Evolutionary conservation across 495 filamentous ascomycete species (phyloP).

Genomic region (Staphylotrichum tortipilum): DNA sequence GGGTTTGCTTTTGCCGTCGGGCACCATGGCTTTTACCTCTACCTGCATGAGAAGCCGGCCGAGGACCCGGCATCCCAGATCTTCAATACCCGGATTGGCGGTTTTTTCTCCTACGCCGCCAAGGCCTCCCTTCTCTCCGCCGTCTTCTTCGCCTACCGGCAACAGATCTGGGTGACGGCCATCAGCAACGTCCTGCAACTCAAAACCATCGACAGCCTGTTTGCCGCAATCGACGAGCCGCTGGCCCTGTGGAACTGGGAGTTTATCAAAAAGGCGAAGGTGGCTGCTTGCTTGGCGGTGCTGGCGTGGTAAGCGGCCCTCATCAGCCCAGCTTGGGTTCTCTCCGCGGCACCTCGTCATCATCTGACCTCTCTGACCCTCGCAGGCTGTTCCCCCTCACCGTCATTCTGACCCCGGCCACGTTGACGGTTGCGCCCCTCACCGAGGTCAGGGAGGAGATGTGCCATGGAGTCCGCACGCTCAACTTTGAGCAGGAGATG

Average conservation of each 20-base stretch:
- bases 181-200: conserved; percentile 16
- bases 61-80: conserved; percentile 25
- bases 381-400: conserved; percentile 22
- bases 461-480: conserved; percentile 18
- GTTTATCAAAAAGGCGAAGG: conserved; percentile 23
- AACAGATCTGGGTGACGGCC: conserved; percentile 24
- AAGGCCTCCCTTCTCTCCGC: conserved; percentile 20
- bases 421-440: conserved; percentile 18
- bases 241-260: conserved; percentile 25
- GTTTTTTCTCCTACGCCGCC: conserved; percentile 18
- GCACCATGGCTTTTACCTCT: conserved; percentile 20
- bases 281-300: conserved; percentile 24
- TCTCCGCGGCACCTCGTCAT: too few relatives aligned
- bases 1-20: conserved; percentile 17
- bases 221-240: conserved; percentile 26
- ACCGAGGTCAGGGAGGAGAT: conserved; percentile 1
- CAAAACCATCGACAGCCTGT: conserved; percentile 27
- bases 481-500: conserved; percentile 23
- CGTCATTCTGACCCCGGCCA: conserved; percentile 22
- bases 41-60: conserved; percentile 15
- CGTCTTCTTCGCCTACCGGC: conserved; percentile 22
- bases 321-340: not conserved
- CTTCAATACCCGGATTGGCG: conserved; percentile 21
- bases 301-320: conserved; percentile 20
- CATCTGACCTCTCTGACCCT: not conserved